Percentiles rank a stretch among this genome's conserved stretches.
Evolutionary conservation across 2,329 filamentous ascomycete species (phyloP).

Genomic region (Parastagonospora nodorum): DNA sequence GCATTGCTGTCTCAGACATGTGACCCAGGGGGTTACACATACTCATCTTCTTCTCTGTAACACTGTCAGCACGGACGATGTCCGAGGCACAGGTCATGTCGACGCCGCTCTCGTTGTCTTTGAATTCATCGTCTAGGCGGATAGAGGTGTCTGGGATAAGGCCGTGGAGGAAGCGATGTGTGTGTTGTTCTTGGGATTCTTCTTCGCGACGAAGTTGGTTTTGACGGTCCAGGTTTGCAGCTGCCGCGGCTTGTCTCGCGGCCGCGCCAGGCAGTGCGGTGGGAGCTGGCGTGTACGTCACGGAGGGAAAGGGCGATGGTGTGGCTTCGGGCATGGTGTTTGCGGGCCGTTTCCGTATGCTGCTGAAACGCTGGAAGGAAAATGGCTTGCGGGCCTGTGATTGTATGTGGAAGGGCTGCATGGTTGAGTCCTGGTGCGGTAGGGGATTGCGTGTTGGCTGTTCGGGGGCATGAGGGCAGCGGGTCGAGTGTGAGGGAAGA

Average conservation of each 20-base stretch:
- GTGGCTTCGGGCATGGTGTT: slow-evolving; percentile 33
- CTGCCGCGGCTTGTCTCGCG: slow-evolving; percentile 43
- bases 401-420: slow-evolving; percentile 22
- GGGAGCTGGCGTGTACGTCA: slow-evolving; percentile 15
- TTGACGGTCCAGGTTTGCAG: slow-evolving; percentile 41
- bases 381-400: slow-evolving; percentile 27
- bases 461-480: slow-evolving; percentile 23
- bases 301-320: slow-evolving; percentile 9
- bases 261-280: slow-evolving; percentile 28
- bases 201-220: slow-evolving; percentile 36
- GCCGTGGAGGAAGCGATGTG: slow-evolving; percentile 37
- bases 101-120: slow-evolving; percentile 45
- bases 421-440: slow-evolving; percentile 42
- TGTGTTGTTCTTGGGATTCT: slow-evolving; percentile 26
- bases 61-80: slow-evolving; percentile 38
- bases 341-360: slow-evolving; percentile 38
- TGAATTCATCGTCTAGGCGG: slow-evolving; percentile 32
- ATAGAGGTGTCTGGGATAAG: slow-evolving; percentile 12
- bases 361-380: slow-evolving; percentile 36
- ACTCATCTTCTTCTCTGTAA: slow-evolving; percentile 43
- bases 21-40: slow-evolving; percentile 12
- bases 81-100: slow-evolving; percentile 45
- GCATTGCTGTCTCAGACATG: slow-evolving; percentile 1
- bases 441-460: slow-evolving; percentile 31
- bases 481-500: slow-evolving; percentile 13